Percentiles rank a stretch among this genome's conserved stretches.
These are phyloP conservation scores for Claviceps sp. DNA, from an alignment of 2,329 filamentous ascomycete species.

Conservation along the genomic window DNA sequence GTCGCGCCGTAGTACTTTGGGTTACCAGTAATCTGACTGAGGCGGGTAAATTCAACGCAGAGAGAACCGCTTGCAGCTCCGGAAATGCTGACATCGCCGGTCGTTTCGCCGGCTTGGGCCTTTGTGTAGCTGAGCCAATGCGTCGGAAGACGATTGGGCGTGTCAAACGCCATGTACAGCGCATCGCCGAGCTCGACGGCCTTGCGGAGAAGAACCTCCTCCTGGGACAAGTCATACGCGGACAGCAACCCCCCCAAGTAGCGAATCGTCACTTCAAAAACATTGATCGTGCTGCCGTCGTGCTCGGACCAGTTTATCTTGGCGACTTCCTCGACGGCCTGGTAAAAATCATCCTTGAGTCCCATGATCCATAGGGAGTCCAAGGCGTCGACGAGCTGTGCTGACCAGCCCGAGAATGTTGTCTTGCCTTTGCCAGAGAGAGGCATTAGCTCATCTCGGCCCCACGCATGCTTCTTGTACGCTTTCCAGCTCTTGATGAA, in stretches of 20 bases:
- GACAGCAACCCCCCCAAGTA: slow-evolving; percentile 39
- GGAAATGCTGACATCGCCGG: slow-evolving; percentile 23
- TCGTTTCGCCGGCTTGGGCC: slow-evolving; percentile 25
- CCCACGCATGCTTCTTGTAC: slow-evolving; percentile 42
- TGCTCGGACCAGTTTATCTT: slow-evolving; percentile 42
- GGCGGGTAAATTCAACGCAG: slow-evolving; percentile 59
- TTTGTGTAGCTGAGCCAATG: slow-evolving; percentile 31
- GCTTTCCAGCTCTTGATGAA: slow-evolving; percentile 35
- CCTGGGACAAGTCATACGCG: slow-evolving; percentile 37
- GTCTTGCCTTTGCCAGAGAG: slow-evolving; percentile 32
- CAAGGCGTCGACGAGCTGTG: slow-evolving; percentile 45
- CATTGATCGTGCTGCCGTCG: slow-evolving; percentile 29
- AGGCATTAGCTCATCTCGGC: slow-evolving; percentile 42
- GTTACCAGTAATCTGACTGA: slow-evolving; percentile 60
- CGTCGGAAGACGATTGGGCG: slow-evolving; percentile 37
- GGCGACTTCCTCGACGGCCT: slow-evolving; percentile 33
- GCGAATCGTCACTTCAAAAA: slow-evolving; percentile 51
- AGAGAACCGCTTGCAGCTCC: slow-evolving; percentile 47
- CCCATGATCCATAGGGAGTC: slow-evolving; percentile 49
- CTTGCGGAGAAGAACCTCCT: slow-evolving; percentile 33
- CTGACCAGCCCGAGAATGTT: slow-evolving; percentile 41
- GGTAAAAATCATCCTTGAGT: slow-evolving; percentile 39
- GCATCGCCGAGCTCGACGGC: slow-evolving; percentile 39
- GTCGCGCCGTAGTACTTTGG: slow-evolving; percentile 65
- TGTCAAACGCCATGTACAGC: slow-evolving; percentile 40